Evolutionary conservation across 2,329 filamentous ascomycete species (phyloP), one percentile per base, ranked within the genome.

Genomic region (Arthrobotrys musiformis): DNA sequence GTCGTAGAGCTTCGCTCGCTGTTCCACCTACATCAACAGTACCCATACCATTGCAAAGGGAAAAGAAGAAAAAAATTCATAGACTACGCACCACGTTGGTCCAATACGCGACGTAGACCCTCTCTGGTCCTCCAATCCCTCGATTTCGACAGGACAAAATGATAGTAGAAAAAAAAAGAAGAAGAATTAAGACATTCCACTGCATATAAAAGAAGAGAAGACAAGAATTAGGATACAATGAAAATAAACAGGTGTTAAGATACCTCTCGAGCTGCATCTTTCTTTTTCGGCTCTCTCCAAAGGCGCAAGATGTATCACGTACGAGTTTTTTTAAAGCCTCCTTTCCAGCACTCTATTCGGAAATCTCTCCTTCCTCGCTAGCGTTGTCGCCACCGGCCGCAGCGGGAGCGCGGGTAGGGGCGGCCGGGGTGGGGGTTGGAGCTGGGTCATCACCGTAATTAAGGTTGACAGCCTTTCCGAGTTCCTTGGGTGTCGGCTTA

Each of bases 1-100:
- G 54, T 70, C 58, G 56, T 77, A 58, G 30, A 37, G 66, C 52
- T 66, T 70, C n/a, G n/a, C n/a, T n/a, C n/a, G 66, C 73, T 77
- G 66, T 70, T 70, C 73, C 73, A 46, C 54, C 73, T 70, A 77
- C 73, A 77, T 77, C 73, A 77, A 77, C 52, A 77, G 66, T 77
- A 70, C 64, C 42, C 19, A 58, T 61, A 63, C 66, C 61, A 70
- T 70, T 66, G 66, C 60, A 77, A 70, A 66, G 73, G 54, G 24
- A 58, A 77, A 69, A 62, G 52, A 77, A 70, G 73, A 66, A 33
- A 40, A 58, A 77, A 77, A 77, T 52, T 70, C 66, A 52, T 66
- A 77, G 73, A 67, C 73, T 70, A 77, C 73, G 73, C 73, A 77
- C 73, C 73, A 70, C 66, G 63, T 64, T 75, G 63, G 17, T 56